Conservation (phyloP, 2,329 filamentous ascomycete genomes). For the Zymoseptoria brevis region DNA sequence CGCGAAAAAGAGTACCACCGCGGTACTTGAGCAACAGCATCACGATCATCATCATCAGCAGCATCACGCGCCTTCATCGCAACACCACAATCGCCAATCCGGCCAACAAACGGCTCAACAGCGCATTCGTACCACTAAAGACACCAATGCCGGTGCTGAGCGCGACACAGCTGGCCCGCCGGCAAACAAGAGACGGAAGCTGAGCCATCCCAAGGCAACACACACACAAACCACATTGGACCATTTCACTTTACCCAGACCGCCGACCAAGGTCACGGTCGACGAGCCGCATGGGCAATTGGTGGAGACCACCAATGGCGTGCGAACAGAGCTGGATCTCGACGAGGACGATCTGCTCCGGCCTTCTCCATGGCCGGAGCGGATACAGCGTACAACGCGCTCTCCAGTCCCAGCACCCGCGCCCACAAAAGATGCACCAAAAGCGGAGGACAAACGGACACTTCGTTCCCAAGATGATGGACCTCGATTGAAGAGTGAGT, state of each 20-base stretch:
- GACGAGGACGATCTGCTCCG: constrained; percentile 15
- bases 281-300: constrained; percentile 37
- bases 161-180: not conserved
- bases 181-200: not conserved
- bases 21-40: not conserved
- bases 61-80: not conserved
- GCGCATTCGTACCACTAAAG: not conserved
- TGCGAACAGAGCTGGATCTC: constrained; percentile 26
- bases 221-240: constrained; percentile 22
- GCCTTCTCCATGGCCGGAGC: constrained; percentile 8
- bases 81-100: not conserved
- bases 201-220: not conserved
- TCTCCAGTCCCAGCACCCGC: constrained; percentile 11
- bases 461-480: constrained; percentile 77
- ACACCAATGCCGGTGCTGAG: not conserved
- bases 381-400: constrained; percentile 6
- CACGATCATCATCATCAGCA: not conserved
- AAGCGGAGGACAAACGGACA: constrained; percentile 58
- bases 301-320: constrained; percentile 37
- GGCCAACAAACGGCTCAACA: not conserved
- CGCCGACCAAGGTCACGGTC: constrained; percentile 37
- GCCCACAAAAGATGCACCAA: constrained; percentile 16
- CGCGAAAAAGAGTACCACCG: not conserved
- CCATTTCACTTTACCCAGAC: constrained; percentile 21
- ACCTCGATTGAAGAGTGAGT: constrained; percentile 79